Evolutionary conservation across 495 filamentous ascomycete genomes (phyloP).

Genomic region (Aspergillus homomorphus): DNA sequence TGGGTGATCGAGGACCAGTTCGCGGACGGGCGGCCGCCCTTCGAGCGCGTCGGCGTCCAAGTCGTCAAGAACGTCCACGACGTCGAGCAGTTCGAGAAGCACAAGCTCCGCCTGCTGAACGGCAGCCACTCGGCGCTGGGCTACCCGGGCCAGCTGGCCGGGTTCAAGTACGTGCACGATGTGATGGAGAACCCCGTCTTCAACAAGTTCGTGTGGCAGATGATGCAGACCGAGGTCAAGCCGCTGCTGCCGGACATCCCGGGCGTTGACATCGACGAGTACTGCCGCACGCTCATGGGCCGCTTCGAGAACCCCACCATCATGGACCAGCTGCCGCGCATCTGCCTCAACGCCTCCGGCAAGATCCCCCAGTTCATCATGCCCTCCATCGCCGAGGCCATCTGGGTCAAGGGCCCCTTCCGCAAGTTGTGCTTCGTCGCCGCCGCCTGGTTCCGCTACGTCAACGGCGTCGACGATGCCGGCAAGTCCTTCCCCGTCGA

Average conservation of each 20-base stretch:
- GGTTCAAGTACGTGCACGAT: conserved; percentile 48
- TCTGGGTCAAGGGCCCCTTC: conserved; percentile 44
- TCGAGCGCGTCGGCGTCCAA: conserved; percentile 47
- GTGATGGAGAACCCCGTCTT: conserved; percentile 41
- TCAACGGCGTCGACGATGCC: conserved; percentile 43
- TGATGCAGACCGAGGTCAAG: conserved; percentile 52
- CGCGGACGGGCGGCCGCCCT: conserved; percentile 44
- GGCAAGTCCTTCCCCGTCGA: conserved; percentile 37
- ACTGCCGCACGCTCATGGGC: conserved; percentile 44
- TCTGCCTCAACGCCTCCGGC: conserved; percentile 45
- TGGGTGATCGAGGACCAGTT: conserved; percentile 51
- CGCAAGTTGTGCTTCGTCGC: conserved; percentile 43
- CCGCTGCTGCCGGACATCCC: conserved; percentile 42
- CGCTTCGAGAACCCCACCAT: conserved; percentile 51
- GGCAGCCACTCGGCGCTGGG: conserved; percentile 46
- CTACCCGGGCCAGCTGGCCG: conserved; percentile 45
- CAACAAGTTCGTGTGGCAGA: conserved; percentile 43
- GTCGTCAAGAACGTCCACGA: conserved; percentile 44
- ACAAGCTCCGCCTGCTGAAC: conserved; percentile 49
- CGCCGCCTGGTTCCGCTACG: conserved; percentile 45
- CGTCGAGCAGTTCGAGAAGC: conserved; percentile 49
- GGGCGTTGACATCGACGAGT: conserved; percentile 45
- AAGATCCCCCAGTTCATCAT: conserved; percentile 53
- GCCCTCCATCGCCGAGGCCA: conserved; percentile 48
- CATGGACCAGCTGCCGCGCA: conserved; percentile 45